Evolutionary conservation across 176 grass and related monocot genomes (phyloP), one percentile per base, ranked within the genome.

Genomic region (Typha latifolia): DNA sequence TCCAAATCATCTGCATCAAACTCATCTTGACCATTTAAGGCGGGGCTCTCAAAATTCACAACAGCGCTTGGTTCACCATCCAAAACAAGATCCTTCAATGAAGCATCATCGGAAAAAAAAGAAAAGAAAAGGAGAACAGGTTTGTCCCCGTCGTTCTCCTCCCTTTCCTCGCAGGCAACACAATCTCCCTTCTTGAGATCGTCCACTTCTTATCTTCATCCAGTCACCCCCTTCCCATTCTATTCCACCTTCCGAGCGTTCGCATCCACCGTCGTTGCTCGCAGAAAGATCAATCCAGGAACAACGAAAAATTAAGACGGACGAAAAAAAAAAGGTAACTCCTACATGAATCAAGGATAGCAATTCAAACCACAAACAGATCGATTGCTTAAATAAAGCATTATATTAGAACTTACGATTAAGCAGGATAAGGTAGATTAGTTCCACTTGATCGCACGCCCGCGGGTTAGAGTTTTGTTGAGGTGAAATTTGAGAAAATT

Each of bases 211-310:
- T 10, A 51, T 61, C 16, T 24, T 29, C 50, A 21, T 47, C 50
- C 63, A 26, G 23, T 8, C 12, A 10, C 48, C 16, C 2, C 72
- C 79, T 78, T 71, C 49, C 53, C 68, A n/a, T 57, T 32, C 47
- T 82, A 82, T 77, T 76, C 75, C 72, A 70, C 75, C 64, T 62
- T 72, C 0, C 65, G 72, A 51, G 75, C 79, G 72, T 55, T 70
- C 57, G 71, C 75, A 64, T 90, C 71, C 64, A 82, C 82, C 79
- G 86, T 79, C 82, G 85, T 90, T 77, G 79, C 76, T 51, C 14
- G 62, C 43, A 63, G 70, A 61, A 65, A 64, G 70, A 84, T 69
- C 70, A 76, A 57, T 20, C 52, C 10, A 57, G n/a, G 4, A 57
- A 1, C 52, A 15, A 26, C 24, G 24, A 26, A 2, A 26, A 18